These are phyloP conservation scores for Diutina scorzettiae DNA, from an alignment of 1,139 yeast species.

Conservation along the genomic window DNA sequence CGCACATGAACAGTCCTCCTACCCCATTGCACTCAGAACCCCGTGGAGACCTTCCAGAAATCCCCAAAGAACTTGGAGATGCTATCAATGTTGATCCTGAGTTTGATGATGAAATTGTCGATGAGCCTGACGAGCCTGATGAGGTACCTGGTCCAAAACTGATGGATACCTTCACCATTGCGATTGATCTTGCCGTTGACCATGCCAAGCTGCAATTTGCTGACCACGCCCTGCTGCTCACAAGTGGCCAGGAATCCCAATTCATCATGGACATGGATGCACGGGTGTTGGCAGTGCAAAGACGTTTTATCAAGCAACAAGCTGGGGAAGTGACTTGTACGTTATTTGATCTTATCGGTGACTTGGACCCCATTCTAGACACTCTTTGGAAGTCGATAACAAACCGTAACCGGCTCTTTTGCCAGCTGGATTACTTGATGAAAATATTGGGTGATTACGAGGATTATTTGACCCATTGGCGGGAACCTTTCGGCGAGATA, in stretches of 20 bases:
- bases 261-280: constrained; percentile 52
- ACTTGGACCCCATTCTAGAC: constrained; percentile 34
- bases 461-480: constrained; percentile 43
- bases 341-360: constrained; percentile 30
- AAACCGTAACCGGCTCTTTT: constrained; percentile 22
- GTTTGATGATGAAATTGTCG: constrained; percentile 15
- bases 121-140: constrained; percentile 14
- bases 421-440: constrained; percentile 50
- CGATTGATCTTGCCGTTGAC: constrained; percentile 10
- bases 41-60: not conserved
- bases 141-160: not conserved
- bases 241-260: constrained; percentile 41
- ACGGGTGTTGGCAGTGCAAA: constrained; percentile 42
- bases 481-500: constrained; percentile 6
- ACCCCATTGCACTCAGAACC: not conserved
- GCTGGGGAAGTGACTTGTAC: constrained; percentile 23
- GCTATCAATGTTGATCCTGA: constrained; percentile 32
- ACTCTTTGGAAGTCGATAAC: constrained; percentile 39
- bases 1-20: constrained; percentile 1
- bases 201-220: constrained; percentile 21
- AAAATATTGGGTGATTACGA: constrained; percentile 55
- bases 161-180: constrained; percentile 10
- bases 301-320: constrained; percentile 53
- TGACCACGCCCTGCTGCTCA: constrained; percentile 14
- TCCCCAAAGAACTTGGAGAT: not conserved